Conservation (phyloP, 176 grass and related monocot genomes). For the Oryza punctata region DNA sequence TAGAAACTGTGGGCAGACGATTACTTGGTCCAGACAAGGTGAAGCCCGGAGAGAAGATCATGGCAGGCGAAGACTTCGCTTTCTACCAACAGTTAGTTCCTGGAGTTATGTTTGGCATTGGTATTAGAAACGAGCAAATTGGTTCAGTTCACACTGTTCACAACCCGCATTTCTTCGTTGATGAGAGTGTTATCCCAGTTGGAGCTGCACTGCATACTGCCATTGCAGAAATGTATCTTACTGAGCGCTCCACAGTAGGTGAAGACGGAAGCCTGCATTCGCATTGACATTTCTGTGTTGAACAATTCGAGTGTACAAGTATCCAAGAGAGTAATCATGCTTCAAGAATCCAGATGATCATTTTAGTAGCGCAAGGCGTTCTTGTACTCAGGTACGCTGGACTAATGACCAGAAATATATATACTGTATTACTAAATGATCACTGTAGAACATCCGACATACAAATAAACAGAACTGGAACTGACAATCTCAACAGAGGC, state of each 20-base stretch:
- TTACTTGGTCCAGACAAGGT: slow-evolving; percentile 73
- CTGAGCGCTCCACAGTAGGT: slow-evolving; percentile 4
- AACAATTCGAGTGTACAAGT: neutral
- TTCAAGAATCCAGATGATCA: neutral
- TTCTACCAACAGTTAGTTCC: slow-evolving; percentile 83
- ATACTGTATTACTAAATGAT: neutral
- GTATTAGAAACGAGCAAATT: slow-evolving; percentile 62
- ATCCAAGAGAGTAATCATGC: neutral
- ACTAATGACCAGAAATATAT: neutral
- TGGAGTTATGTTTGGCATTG: slow-evolving; percentile 70
- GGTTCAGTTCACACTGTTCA: slow-evolving; percentile 62
- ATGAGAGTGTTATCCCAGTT: slow-evolving; percentile 73
- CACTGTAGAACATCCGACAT: neutral
- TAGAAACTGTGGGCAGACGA: slow-evolving; percentile 54
- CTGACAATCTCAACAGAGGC: neutral
- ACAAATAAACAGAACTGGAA: neutral
- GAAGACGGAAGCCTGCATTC: neutral
- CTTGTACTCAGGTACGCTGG: neutral
- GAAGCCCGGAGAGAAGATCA: slow-evolving; percentile 66
- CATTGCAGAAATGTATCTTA: slow-evolving; percentile 62
- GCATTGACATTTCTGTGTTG: neutral
- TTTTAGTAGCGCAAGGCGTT: neutral
- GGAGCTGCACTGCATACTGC: slow-evolving; percentile 68
- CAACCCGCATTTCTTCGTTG: slow-evolving; percentile 73
- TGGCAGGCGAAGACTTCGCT: slow-evolving; percentile 94